Conservation (phyloP, 108 stramenopile species). For the Conticribra weissflogii region DNA sequence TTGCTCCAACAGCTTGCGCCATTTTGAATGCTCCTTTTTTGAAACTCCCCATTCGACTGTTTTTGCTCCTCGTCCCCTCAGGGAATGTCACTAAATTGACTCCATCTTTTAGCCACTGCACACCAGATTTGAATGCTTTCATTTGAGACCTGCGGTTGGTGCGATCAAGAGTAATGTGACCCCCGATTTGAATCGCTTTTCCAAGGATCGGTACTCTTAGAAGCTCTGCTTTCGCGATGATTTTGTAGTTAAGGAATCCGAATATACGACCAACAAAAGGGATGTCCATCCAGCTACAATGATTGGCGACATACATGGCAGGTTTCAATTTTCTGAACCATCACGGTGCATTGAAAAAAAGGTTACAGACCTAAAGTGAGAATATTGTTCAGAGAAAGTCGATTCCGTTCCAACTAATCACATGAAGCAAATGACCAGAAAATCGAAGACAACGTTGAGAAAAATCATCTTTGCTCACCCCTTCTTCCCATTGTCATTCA, state of each 20-base stretch:
- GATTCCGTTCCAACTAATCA: not conserved
- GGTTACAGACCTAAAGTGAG: not conserved
- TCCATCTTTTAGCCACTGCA: constrained; percentile 49
- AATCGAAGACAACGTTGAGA: not conserved
- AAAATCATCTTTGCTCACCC: constrained; percentile 37
- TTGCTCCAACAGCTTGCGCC: constrained; percentile 47
- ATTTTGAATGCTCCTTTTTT: constrained; percentile 64
- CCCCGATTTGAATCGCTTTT: constrained; percentile 46
- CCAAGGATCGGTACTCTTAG: constrained; percentile 61
- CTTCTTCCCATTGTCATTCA: constrained; percentile 47
- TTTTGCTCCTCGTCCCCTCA: constrained; percentile 60
- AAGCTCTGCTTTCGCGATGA: constrained; percentile 60
- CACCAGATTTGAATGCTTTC: constrained; percentile 51
- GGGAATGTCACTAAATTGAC: constrained; percentile 59
- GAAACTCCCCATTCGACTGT: constrained; percentile 55
- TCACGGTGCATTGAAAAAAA: not conserved
- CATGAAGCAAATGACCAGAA: not conserved
- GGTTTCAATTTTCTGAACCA: constrained; percentile 43
- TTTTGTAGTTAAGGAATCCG: constrained; percentile 55
- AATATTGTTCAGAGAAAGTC: not conserved
- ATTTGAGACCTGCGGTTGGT: constrained; percentile 49
- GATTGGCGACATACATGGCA: constrained; percentile 64
- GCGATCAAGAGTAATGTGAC: constrained; percentile 56
- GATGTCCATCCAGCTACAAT: constrained; percentile 69
- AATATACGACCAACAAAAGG: constrained; percentile 42